A percentile compares a stretch with the other conserved stretches of the same genome.
Conservation (phyloP, 331 rosid genomes). For the Spiraea crenata region DNA sequence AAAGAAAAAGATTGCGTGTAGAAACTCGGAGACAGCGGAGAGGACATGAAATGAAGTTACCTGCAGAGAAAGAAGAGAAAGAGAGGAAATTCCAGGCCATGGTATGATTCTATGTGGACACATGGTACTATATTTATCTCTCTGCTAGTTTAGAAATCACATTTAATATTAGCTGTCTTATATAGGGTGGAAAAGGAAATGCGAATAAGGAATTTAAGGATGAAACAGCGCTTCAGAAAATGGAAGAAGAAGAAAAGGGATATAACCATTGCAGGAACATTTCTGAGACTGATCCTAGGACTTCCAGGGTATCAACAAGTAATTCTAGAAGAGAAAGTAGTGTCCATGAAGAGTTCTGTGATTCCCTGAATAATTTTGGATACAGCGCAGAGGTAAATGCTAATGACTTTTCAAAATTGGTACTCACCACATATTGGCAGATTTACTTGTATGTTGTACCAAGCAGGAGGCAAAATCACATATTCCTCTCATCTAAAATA, state of each 20-base stretch:
- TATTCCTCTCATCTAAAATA: neutral
- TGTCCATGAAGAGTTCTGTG: slow-evolving; percentile 23
- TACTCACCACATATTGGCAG: neutral
- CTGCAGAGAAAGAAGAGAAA: slow-evolving; percentile 54
- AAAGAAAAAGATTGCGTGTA: slow-evolving; percentile 66
- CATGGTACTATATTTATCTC: slow-evolving; percentile 13
- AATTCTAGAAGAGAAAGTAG: slow-evolving; percentile 35
- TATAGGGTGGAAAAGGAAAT: slow-evolving; percentile 52
- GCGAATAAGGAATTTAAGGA: slow-evolving; percentile 39
- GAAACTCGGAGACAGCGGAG: slow-evolving; percentile 56
- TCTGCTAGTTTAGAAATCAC: slow-evolving; percentile 16
- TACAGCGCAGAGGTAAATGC: slow-evolving; percentile 46
- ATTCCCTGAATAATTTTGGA: slow-evolving; percentile 27
- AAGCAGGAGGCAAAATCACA: neutral
- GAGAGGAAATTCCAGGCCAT: slow-evolving; percentile 36
- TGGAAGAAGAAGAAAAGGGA: slow-evolving; percentile 26
- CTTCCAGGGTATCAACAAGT: slow-evolving; percentile 29
- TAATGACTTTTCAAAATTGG: neutral
- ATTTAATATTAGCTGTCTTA: slow-evolving; percentile 26
- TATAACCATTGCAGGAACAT: slow-evolving; percentile 20
- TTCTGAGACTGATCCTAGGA: slow-evolving; percentile 35
- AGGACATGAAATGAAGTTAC: slow-evolving; percentile 52
- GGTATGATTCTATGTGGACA: slow-evolving; percentile 35
- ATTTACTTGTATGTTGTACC: neutral
- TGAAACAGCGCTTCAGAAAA: slow-evolving; percentile 29